phyloP scores from a whole-genome alignment of 2,329 filamentous ascomycete species.

The Colletotrichum agaves region DNA sequence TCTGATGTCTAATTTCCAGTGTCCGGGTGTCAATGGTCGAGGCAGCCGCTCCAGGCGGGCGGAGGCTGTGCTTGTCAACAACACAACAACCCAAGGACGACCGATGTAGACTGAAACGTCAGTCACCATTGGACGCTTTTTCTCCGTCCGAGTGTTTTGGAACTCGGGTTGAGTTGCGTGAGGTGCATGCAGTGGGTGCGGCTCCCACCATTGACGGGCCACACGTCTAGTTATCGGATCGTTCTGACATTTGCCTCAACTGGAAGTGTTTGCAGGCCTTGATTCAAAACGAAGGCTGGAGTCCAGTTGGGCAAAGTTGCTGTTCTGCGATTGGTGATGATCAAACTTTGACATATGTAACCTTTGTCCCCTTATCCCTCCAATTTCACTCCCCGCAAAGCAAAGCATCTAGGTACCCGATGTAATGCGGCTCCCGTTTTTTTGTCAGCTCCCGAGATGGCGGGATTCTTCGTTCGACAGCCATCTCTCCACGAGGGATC shows the following conservation, averaged over 20 bases:
- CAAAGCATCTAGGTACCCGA: conserved; percentile 22
- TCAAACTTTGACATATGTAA: conserved; percentile 39
- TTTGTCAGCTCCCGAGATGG: conserved; percentile 12
- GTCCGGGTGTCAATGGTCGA: conserved; percentile 17
- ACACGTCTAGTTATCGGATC: conserved; percentile 28
- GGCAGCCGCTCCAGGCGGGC: conserved; percentile 4
- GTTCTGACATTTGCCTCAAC: conserved; percentile 31
- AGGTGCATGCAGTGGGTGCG: conserved; percentile 9
- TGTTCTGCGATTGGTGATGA: conserved; percentile 38
- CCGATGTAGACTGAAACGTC: conserved; percentile 36
- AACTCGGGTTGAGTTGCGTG: conserved; percentile 22
- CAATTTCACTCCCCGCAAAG: conserved; percentile 22
- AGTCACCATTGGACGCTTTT: conserved; percentile 31
- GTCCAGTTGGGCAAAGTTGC: conserved; percentile 27
- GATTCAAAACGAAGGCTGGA: conserved; percentile 31
- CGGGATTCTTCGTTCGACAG: conserved; percentile 9
- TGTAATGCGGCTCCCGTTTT: conserved; percentile 24
- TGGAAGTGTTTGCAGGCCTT: conserved; percentile 37
- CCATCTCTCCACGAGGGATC: conserved; percentile 6
- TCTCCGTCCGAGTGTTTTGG: conserved; percentile 35
- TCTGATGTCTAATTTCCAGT: neutral
- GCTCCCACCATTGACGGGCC: conserved; percentile 20
- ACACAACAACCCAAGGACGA: conserved; percentile 21
- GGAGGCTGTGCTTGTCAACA: conserved; percentile 33
- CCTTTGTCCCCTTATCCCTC: conserved; percentile 17